phyloP scores from a whole-genome alignment of 1,284 basidiomycete genomes.

The Apiotrichum domesticum region DNA sequence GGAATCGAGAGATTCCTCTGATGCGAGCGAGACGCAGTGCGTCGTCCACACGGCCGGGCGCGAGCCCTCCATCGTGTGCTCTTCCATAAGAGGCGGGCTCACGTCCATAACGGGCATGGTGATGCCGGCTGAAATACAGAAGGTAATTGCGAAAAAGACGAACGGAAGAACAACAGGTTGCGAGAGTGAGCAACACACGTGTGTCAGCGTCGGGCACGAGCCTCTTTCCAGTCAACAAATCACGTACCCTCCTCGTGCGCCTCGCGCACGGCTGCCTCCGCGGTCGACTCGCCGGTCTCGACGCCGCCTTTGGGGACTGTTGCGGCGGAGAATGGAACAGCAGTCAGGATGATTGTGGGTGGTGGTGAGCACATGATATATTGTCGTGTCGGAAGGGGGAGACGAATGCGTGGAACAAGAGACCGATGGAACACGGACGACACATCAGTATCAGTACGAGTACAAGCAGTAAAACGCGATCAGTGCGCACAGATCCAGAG shows the following conservation, averaged over 20 bases:
- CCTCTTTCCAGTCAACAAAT: background rate
- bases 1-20: conserved; percentile 7
- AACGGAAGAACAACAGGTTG: background rate
- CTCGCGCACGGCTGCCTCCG: conserved; percentile 42
- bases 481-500: conserved; percentile 39
- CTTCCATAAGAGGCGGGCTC: background rate
- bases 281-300: conserved; percentile 39
- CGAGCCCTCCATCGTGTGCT: too few species aligned
- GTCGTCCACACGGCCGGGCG: conserved; percentile 24
- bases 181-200: background rate
- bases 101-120: background rate
- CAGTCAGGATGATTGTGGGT: background rate
- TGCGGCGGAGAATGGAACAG: background rate
- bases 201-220: background rate
- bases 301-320: conserved; percentile 45
- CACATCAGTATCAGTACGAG: too few species aligned
- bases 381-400: too few species aligned
- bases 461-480: too few species aligned
- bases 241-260: conserved; percentile 43
- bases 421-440: too few species aligned
- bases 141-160: background rate
- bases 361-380: too few species aligned
- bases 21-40: conserved; percentile 20
- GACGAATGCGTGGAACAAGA: too few species aligned
- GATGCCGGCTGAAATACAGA: background rate